Conservation (phyloP, 78 protist genomes). For the Pelomyxa schiedti region DNA sequence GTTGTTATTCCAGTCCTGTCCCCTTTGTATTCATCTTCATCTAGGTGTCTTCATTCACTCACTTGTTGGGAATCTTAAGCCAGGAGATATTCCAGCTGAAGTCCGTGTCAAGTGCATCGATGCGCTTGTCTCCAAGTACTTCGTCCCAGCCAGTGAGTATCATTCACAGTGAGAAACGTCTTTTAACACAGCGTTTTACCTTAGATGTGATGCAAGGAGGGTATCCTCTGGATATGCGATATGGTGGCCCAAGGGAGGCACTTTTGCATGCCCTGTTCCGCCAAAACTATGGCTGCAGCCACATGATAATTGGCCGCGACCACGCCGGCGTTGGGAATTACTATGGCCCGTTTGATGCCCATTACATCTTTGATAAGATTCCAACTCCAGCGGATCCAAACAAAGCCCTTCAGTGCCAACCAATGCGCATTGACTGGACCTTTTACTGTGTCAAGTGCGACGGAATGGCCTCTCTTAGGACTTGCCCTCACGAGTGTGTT, state of each 20-base stretch:
- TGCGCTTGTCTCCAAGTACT: conserved; percentile 39
- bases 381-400: neutral
- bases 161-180: conserved; percentile 31
- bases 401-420: conserved; percentile 6
- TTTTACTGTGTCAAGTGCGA: conserved; percentile 6
- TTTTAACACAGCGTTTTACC: too few relatives aligned
- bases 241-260: conserved; percentile 92
- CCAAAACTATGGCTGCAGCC: conserved; percentile 87
- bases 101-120: conserved; percentile 75
- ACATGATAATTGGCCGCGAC: conserved; percentile 92
- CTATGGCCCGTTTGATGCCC: conserved; percentile 1
- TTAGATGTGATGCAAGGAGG: neutral
- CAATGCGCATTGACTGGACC: conserved; percentile 5
- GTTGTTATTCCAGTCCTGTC: conserved; percentile 16
- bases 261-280: conserved; percentile 88
- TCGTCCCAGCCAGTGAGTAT: conserved; percentile 44
- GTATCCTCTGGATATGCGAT: conserved; percentile 57
- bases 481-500: too few relatives aligned
- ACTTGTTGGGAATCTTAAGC: conserved; percentile 83
- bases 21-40: neutral
- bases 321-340: conserved; percentile 67
- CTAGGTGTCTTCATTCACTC: conserved; percentile 86
- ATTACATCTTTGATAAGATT: conserved; percentile 2
- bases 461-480: conserved; percentile 1
- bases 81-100: conserved; percentile 79